Conservation (phyloP, 106 monocot species). For the Platanthera zijinensis region DNA sequence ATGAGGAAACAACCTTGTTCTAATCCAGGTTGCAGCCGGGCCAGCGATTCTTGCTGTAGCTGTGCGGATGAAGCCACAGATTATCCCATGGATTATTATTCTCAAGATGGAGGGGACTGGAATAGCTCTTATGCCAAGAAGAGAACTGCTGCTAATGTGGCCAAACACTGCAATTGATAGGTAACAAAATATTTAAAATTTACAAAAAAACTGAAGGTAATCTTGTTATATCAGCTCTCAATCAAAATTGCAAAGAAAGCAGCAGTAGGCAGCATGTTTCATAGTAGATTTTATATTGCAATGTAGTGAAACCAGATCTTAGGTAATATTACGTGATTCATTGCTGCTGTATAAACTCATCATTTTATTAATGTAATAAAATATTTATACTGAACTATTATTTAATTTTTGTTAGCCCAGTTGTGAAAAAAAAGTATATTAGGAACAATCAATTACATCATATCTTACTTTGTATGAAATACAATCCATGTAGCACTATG, state of each 20-base stretch:
- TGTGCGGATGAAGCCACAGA: constrained; percentile 24
- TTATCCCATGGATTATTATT: constrained; percentile 99
- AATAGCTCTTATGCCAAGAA: constrained; percentile 69
- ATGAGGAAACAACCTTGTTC: constrained; percentile 12
- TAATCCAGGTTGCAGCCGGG: constrained; percentile 15
- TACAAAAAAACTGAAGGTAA: not conserved
- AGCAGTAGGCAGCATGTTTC: not conserved
- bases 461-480: not conserved
- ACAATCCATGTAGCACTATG: not conserved
- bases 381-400: not conserved
- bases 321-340: not conserved
- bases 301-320: not conserved
- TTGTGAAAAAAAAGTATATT: not conserved
- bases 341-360: not conserved
- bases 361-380: not conserved
- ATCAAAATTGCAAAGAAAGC: not conserved
- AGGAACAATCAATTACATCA: not conserved
- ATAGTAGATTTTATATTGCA: not conserved
- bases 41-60: constrained; percentile 11
- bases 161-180: constrained; percentile 5
- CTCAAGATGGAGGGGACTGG: constrained; percentile 98
- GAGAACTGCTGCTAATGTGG: constrained; percentile 26
- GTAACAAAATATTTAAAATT: not conserved
- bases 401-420: not conserved
- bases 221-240: not conserved